A percentile compares a stretch with the other conserved stretches of the same genome.
phyloP scores from a whole-genome alignment of 2,329 filamentous ascomycete species.

The Hypoxylon sp. region DNA sequence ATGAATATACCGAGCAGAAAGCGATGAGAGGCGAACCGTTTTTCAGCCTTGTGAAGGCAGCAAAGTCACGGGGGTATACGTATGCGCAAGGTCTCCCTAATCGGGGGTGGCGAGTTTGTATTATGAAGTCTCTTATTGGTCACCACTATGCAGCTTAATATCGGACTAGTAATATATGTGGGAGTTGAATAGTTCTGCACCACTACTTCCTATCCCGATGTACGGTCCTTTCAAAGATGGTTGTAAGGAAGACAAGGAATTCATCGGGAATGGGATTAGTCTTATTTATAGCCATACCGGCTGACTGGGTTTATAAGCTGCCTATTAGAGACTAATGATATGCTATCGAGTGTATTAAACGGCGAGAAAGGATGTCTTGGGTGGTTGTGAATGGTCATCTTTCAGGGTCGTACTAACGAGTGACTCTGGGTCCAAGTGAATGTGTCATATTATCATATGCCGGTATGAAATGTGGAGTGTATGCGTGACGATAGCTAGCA shows the following conservation, averaged over 20 bases:
- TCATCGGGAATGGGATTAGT: neutral
- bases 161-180: neutral
- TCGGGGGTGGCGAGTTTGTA: constrained; percentile 1
- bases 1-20: neutral
- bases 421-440: neutral
- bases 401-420: neutral
- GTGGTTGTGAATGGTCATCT: neutral
- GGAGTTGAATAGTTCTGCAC: neutral
- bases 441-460: constrained; percentile 3
- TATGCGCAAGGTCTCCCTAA: neutral
- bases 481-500: neutral
- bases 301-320: neutral
- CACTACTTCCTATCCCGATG: neutral
- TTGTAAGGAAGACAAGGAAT: neutral
- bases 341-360: neutral
- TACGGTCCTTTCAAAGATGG: neutral
- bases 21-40: neutral
- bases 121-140: constrained; percentile 4
- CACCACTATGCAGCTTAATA: neutral
- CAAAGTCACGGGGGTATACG: constrained; percentile 2
- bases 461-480: neutral
- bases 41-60: constrained; percentile 7
- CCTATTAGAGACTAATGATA: neutral
- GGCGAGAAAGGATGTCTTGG: neutral
- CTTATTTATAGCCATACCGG: neutral